Evolutionary conservation across 75 land plant genomes (phyloP), one percentile per base, ranked within the genome.

Genomic region (Pinus taeda): DNA sequence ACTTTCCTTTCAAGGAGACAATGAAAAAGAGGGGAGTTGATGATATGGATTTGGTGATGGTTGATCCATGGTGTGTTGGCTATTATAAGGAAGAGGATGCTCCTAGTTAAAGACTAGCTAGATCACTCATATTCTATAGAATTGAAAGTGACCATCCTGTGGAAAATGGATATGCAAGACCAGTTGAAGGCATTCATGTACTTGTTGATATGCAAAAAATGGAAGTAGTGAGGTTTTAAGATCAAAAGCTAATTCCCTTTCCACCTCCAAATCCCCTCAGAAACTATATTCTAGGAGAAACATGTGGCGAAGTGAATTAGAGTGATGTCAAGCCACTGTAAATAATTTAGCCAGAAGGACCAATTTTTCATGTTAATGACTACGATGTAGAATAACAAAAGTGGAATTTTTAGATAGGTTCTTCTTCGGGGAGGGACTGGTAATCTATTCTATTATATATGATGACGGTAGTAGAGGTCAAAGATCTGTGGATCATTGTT

Each of bases 101-200:
- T 64, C 99, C 99, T 15, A 91, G 91, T 57, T 80, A 98, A 21
- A 86, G 99, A 72, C 90, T 97, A 61, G 98, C 92, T 22, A 91
- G 91, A 66, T 98, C 99, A 59, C 86, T 97, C 33, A 88, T 95
- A 59, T 97, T 97, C 76, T 95, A 93, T 74, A 82, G 96, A 80
- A 95, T 98, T 30, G 96, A 95, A 79, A 95, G 99, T 84, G 98
- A 93, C 56, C 91, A 95, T 71, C 98, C 99, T 22, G 87, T 97
- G 92, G 99, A 97, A 77, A 97, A 95, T 85, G 99, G 99, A 15
- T 97, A 97, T 84, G 99, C 99, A 18, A 88, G 99, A 55, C 99
- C 98, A 60, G 97, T 95, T 77, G 99, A 97, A 76, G 99, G 99
- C 60, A 94, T 96, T 33, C 76, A 90, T 81, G 90, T 96, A 1